Conservation (phyloP, 1,139 yeast genomes). For the Pichia sp. region DNA sequence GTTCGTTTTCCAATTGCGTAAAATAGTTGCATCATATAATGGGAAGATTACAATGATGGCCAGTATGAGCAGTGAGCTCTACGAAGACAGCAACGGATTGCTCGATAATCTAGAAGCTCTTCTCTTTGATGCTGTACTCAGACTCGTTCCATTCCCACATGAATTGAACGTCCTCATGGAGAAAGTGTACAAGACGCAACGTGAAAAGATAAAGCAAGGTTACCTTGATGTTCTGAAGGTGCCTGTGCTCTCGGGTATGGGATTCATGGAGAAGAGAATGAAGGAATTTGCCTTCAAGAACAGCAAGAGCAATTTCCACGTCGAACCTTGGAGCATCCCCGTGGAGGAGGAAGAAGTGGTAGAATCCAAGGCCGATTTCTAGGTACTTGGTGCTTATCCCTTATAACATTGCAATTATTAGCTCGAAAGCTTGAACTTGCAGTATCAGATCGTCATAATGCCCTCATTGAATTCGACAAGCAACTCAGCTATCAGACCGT, state of each 20-base stretch:
- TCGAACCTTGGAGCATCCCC: conserved; percentile 92
- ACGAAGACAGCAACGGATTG: conserved; percentile 44
- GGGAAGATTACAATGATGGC: conserved; percentile 42
- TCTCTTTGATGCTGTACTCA: conserved; percentile 62
- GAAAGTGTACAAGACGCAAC: conserved; percentile 60
- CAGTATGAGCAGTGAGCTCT: conserved; percentile 63
- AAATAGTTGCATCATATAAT: conserved; percentile 42
- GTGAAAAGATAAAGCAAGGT: conserved; percentile 80
- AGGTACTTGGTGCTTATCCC: background rate
- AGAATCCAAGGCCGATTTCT: conserved; percentile 6
- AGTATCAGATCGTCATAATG: too few species aligned
- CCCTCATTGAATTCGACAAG: too few species aligned
- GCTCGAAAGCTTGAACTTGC: too few species aligned
- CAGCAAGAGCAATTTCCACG: conserved; percentile 74
- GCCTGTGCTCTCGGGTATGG: conserved; percentile 67
- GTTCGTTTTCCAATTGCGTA: conserved; percentile 54
- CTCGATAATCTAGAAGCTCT: conserved; percentile 42
- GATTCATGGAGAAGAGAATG: conserved; percentile 67
- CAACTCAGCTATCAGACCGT: too few species aligned
- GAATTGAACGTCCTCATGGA: conserved; percentile 62
- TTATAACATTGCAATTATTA: too few species aligned
- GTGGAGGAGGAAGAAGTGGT: conserved; percentile 67
- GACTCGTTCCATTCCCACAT: conserved; percentile 78
- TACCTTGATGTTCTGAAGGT: conserved; percentile 67
- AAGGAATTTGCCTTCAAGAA: conserved; percentile 85